These are phyloP conservation scores for Gracilariopsis chorda DNA, from an alignment of 23 red algal species.

Conservation along the genomic window DNA sequence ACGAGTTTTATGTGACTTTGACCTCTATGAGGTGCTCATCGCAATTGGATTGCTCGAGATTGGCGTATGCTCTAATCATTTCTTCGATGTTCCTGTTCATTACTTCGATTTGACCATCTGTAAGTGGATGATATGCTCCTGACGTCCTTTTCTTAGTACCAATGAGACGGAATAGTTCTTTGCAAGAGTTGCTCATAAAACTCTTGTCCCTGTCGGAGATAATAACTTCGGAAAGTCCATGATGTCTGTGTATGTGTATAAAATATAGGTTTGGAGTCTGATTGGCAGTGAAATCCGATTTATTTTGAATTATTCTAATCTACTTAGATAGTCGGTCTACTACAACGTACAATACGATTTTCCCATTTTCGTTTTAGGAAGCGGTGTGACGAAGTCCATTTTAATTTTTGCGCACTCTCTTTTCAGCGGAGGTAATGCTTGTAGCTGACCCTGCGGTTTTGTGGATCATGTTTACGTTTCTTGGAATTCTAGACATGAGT, in stretches of 20 bases:
- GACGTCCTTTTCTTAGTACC: background rate
- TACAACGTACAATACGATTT: background rate
- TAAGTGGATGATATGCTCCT: background rate
- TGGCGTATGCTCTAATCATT: background rate
- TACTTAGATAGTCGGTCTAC: background rate
- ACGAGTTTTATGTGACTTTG: constrained; percentile 10
- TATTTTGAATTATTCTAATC: background rate
- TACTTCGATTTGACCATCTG: constrained; percentile 14
- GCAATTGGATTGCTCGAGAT: constrained; percentile 1
- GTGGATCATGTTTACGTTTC: no score
- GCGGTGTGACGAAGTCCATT: constrained; percentile 42
- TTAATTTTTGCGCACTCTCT: no score
- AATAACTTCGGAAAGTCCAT: background rate
- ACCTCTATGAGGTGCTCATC: background rate
- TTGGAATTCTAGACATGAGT: no score
- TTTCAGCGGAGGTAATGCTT: no score
- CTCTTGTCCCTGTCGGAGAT: background rate
- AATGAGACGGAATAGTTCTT: background rate
- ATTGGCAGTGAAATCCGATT: background rate
- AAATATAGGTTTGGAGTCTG: background rate
- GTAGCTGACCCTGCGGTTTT: no score
- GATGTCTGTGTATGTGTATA: background rate
- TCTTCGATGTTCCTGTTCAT: constrained; percentile 42
- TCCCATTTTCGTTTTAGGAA: background rate
- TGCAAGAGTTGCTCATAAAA: constrained; percentile 23